Evolutionary conservation across 306 rosid genomes (phyloP).

Genomic region (Cicer yamashitae): DNA sequence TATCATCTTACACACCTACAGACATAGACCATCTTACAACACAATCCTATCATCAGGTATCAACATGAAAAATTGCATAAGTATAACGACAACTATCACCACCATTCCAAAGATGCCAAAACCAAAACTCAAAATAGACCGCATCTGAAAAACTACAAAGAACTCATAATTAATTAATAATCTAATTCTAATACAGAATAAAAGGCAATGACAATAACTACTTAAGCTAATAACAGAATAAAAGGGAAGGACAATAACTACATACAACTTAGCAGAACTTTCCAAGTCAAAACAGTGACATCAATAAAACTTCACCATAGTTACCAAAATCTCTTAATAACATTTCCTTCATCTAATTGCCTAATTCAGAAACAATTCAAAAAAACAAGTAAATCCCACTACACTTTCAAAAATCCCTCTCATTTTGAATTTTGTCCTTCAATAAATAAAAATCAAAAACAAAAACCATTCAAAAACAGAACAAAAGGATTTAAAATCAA

Average conservation of each 20-base stretch:
- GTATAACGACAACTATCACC: not conserved
- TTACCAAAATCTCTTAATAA: constrained; percentile 10
- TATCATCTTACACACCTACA: not conserved
- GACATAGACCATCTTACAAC: constrained; percentile 4
- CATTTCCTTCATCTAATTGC: too few species aligned
- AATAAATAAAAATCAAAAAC: too few species aligned
- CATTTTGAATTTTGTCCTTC: too few species aligned
- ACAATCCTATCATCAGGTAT: constrained; percentile 4
- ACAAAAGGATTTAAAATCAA: too few species aligned
- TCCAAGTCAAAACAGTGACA: constrained; percentile 18
- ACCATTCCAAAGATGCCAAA: not conserved
- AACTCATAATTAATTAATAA: not conserved
- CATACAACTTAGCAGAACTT: not conserved
- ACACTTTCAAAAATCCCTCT: too few species aligned
- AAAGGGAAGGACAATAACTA: not conserved
- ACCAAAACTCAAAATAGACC: too few species aligned
- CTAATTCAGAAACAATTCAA: too few species aligned
- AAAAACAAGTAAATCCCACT: too few species aligned
- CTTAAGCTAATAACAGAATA: not conserved
- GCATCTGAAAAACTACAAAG: constrained; percentile 13
- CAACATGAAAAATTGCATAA: constrained; percentile 22
- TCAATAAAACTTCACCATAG: not conserved
- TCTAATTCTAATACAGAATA: not conserved
- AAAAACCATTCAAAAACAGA: too few species aligned
- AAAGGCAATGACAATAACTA: not conserved